These are phyloP conservation scores for Ceratobasidium sp. DNA, from an alignment of 1,284 basidiomycete species.

Conservation along the genomic window DNA sequence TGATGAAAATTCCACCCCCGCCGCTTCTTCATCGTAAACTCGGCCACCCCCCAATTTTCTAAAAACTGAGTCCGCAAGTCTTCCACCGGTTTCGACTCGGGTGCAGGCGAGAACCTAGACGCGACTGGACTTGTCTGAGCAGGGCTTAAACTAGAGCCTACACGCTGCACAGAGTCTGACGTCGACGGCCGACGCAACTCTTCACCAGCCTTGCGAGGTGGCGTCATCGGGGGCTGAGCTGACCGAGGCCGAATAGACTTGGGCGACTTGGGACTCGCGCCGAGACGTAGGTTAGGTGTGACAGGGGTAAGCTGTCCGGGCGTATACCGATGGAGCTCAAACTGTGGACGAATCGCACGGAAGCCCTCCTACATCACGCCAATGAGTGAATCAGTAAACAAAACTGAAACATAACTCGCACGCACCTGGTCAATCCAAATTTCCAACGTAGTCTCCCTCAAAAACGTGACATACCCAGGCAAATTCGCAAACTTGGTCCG, in stretches of 20 bases:
- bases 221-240: conserved; percentile 45
- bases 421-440: conserved; percentile 74
- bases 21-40: conserved; percentile 70
- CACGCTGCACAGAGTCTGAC: neutral
- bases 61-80: conserved; percentile 51
- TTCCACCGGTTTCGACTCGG: conserved; percentile 49
- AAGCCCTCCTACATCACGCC: conserved; percentile 66
- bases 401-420: neutral
- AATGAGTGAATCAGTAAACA: neutral
- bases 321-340: conserved; percentile 65
- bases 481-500: conserved; percentile 41
- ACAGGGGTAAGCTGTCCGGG: conserved; percentile 45
- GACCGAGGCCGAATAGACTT: conserved; percentile 9
- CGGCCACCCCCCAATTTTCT: conserved; percentile 57
- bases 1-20: conserved; percentile 75
- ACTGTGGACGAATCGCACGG: conserved; percentile 66
- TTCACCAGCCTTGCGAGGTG: conserved; percentile 49
- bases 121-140: conserved; percentile 52
- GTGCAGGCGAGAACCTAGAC: conserved; percentile 49
- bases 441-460: conserved; percentile 66
- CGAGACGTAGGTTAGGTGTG: conserved; percentile 11
- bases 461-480: conserved; percentile 58
- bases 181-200: conserved; percentile 47
- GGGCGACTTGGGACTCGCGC: conserved; percentile 4
- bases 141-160: too few relatives aligned